Evolutionary conservation across 2,329 filamentous ascomycete genomes (phyloP).

Genomic region (Elsinoe necatrix): DNA sequence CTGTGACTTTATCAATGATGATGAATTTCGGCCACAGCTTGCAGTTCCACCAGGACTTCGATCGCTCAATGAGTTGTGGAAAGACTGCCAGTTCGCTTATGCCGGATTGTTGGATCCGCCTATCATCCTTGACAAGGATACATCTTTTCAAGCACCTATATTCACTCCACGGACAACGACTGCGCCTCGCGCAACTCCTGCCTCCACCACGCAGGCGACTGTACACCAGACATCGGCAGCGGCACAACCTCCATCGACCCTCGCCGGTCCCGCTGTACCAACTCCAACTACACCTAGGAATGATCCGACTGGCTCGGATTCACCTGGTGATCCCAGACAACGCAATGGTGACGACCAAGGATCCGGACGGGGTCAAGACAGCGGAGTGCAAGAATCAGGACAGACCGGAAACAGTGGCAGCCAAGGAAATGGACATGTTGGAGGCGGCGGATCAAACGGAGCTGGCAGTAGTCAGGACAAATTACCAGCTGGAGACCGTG

Average conservation of each 20-base stretch:
- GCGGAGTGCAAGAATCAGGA: no score
- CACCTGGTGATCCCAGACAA: no score
- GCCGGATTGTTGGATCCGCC: not conserved
- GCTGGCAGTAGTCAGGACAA: no score
- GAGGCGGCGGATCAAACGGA: no score
- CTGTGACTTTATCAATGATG: slow-evolving; percentile 24
- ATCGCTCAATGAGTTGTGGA: slow-evolving; percentile 14
- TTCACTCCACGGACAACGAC: not conserved
- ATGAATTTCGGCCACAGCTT: slow-evolving; percentile 22
- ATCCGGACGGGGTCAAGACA: no score
- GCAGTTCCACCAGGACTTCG: slow-evolving; percentile 26
- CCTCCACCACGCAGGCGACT: not conserved
- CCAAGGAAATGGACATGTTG: no score
- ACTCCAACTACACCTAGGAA: not conserved
- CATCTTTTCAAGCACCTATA: not conserved
- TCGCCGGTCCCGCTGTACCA: not conserved
- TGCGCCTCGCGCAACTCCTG: not conserved
- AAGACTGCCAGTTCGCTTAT: not conserved
- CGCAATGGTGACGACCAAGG: no score
- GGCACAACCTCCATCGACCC: not conserved
- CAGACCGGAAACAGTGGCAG: no score
- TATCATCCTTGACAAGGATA: not conserved
- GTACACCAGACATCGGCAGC: not conserved
- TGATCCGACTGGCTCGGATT: no score
- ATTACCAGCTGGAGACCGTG: no score